phyloP scores from a whole-genome alignment of 2,329 filamentous ascomycete genomes.

The Diaporthe sp. region DNA sequence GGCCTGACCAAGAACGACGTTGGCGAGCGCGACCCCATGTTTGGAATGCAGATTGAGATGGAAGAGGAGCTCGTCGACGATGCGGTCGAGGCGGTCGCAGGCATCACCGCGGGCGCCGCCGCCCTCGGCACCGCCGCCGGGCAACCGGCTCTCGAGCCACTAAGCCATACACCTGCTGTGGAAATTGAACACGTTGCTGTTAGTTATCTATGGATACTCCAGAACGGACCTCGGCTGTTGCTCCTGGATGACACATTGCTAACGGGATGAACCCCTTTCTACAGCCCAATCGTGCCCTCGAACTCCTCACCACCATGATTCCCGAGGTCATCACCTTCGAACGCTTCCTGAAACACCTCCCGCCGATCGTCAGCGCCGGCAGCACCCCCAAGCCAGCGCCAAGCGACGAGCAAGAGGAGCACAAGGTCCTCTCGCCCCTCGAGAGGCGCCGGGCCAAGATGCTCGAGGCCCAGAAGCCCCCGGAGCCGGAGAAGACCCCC shows the following conservation, averaged over 20 bases:
- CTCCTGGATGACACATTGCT: neutral
- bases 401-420: conserved; percentile 28
- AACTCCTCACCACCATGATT: conserved; percentile 53
- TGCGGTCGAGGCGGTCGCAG: conserved; percentile 38
- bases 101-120: neutral
- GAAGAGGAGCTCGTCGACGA: conserved; percentile 33
- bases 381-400: conserved; percentile 36
- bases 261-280: conserved; percentile 5
- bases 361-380: conserved; percentile 41
- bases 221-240: neutral
- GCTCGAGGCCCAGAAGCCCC: conserved; percentile 28
- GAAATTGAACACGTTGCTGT: conserved; percentile 42
- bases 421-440: conserved; percentile 41
- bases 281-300: conserved; percentile 54
- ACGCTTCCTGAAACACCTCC: conserved; percentile 53
- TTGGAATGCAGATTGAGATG: conserved; percentile 40
- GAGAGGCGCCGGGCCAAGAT: conserved; percentile 38
- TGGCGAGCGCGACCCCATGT: conserved; percentile 50
- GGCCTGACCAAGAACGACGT: conserved; percentile 49
- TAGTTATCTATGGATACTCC: conserved; percentile 11
- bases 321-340: conserved; percentile 55
- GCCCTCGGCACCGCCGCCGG: neutral
- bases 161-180: conserved; percentile 21
- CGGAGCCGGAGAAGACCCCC: conserved; percentile 7
- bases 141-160: conserved; percentile 19